Evolutionary conservation across 169 alveolate species (phyloP).

Genomic region (Plasmodium gaboni): DNA sequence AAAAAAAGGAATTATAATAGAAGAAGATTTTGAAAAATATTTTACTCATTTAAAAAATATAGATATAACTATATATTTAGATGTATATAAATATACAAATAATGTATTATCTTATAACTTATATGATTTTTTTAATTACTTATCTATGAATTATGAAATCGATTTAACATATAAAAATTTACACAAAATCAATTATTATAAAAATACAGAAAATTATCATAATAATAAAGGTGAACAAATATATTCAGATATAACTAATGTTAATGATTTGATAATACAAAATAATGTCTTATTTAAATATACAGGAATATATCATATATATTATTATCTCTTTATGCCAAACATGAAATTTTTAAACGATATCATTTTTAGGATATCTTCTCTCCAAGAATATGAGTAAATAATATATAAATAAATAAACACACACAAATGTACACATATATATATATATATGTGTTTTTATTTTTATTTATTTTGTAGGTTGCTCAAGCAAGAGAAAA

Average conservation of each 20-base stretch:
- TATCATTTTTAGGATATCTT: slow-evolving; percentile 28
- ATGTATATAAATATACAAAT: slow-evolving; percentile 55
- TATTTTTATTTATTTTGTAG: slow-evolving; percentile 13
- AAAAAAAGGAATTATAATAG: slow-evolving; percentile 42
- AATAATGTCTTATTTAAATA: slow-evolving; percentile 20
- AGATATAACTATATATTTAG: slow-evolving; percentile 40
- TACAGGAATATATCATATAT: slow-evolving; percentile 54
- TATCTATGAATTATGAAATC: slow-evolving; percentile 54
- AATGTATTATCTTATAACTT: slow-evolving; percentile 40
- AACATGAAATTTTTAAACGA: slow-evolving; percentile 43
- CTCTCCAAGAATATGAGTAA: slow-evolving; percentile 74
- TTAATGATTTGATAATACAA: slow-evolving; percentile 53
- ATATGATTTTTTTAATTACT: slow-evolving; percentile 61
- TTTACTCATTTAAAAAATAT: slow-evolving; percentile 60
- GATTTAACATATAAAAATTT: slow-evolving; percentile 63
- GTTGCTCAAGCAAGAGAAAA: slow-evolving; percentile 35
- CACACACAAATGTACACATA: background rate
- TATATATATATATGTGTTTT: background rate
- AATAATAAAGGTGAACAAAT: slow-evolving; percentile 28
- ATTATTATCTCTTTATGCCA: slow-evolving; percentile 57
- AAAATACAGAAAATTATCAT: slow-evolving; percentile 35
- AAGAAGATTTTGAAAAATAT: slow-evolving; percentile 72
- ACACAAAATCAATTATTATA: slow-evolving; percentile 50
- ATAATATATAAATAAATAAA: background rate
- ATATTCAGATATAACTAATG: slow-evolving; percentile 31